These are phyloP conservation scores for Moesziomyces parantarcticus DNA, from an alignment of 1,284 basidiomycete species.

Conservation along the genomic window DNA sequence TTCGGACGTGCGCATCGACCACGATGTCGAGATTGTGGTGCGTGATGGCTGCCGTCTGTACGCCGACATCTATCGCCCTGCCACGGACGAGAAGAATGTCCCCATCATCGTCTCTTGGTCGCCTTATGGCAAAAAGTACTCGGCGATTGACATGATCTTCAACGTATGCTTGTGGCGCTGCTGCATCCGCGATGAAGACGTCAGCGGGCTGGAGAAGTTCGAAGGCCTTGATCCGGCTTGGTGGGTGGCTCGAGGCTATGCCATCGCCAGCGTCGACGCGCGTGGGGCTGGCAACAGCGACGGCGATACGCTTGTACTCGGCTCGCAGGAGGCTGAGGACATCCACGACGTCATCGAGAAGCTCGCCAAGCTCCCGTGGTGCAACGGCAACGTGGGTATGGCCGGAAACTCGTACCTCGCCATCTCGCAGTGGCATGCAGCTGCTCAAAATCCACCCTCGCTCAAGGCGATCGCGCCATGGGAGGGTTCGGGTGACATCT, in stretches of 20 bases:
- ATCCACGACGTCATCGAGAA: slow-evolving; percentile 51
- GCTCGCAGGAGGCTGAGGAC: slow-evolving; percentile 36
- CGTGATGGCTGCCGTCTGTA: slow-evolving; percentile 58
- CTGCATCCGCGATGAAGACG: slow-evolving; percentile 35
- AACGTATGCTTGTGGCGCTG: slow-evolving; percentile 17
- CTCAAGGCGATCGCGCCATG: slow-evolving; percentile 61
- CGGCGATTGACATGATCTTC: slow-evolving; percentile 21
- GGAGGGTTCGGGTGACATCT: slow-evolving; percentile 52
- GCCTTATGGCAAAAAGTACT: slow-evolving; percentile 55
- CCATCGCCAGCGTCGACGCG: slow-evolving; percentile 54
- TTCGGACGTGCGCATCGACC: slow-evolving; percentile 46
- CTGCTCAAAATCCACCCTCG: slow-evolving; percentile 52
- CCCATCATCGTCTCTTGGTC: slow-evolving; percentile 58
- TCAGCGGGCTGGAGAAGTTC: slow-evolving; percentile 56
- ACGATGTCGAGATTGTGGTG: slow-evolving; percentile 50
- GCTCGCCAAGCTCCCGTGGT: slow-evolving; percentile 43
- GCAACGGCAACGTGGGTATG: slow-evolving; percentile 48
- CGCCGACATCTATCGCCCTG: slow-evolving; percentile 59
- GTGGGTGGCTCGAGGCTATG: slow-evolving; percentile 57
- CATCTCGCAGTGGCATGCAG: slow-evolving; percentile 54
- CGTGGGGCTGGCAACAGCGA: slow-evolving; percentile 51
- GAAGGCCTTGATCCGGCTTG: slow-evolving; percentile 64
- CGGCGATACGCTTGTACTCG: slow-evolving; percentile 29
- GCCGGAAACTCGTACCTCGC: slow-evolving; percentile 57
- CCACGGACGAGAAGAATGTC: slow-evolving; percentile 25